phyloP scores from a whole-genome alignment of 176 grass and related monocot species.

The Tillandsia fasciculata region DNA sequence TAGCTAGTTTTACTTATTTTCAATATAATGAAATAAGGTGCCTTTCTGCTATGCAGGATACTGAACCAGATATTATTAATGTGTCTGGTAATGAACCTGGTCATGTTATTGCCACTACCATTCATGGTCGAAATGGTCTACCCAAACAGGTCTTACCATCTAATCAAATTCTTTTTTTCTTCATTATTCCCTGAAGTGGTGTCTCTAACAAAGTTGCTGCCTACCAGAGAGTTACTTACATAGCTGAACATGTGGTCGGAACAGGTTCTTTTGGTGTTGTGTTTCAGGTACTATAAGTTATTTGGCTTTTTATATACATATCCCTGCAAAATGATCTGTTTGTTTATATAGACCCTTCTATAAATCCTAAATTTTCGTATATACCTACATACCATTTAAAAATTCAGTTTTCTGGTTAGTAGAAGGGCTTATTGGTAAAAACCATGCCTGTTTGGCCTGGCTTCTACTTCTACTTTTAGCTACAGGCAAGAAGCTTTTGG shows the following conservation, averaged over 20 bases:
- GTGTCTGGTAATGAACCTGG: slow-evolving; percentile 47
- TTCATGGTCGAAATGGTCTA: slow-evolving; percentile 51
- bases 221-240: slow-evolving; percentile 70
- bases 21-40: slow-evolving; percentile 10
- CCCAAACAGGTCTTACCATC: slow-evolving; percentile 54
- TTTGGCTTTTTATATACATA: slow-evolving; percentile 11
- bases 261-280: slow-evolving; percentile 95
- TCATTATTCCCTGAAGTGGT: slow-evolving; percentile 1
- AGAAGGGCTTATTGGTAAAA: too few species aligned
- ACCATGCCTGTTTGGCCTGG: too few species aligned
- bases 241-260: slow-evolving; percentile 90
- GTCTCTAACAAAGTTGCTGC: background rate
- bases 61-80: slow-evolving; percentile 38
- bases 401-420: too few species aligned
- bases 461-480: too few species aligned
- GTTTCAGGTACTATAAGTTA: slow-evolving; percentile 51
- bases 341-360: background rate
- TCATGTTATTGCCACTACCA: slow-evolving; percentile 54
- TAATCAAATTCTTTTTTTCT: slow-evolving; percentile 10
- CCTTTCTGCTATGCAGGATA: slow-evolving; percentile 47
- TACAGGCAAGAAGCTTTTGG: too few species aligned
- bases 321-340: background rate
- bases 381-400: too few species aligned
- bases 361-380: slow-evolving; percentile 2
- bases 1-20: slow-evolving; percentile 4